A percentile compares a stretch with the other conserved stretches of the same genome.
Conservation (phyloP, 2,329 filamentous ascomycete species). For the Lasiodiplodia sp. region DNA sequence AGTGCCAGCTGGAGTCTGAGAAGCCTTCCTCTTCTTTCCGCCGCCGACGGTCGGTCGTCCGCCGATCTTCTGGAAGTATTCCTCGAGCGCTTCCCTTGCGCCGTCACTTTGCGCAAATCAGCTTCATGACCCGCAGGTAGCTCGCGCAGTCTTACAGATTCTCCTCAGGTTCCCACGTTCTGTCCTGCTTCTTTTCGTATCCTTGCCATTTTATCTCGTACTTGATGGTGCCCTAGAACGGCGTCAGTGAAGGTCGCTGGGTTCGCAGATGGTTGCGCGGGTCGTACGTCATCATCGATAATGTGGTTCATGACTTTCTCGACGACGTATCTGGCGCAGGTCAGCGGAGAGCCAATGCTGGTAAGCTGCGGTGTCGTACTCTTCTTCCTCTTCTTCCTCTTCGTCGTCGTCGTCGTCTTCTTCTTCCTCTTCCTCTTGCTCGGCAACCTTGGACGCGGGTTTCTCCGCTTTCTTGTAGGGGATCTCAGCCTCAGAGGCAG, state of each 20-base stretch:
- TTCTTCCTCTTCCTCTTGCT: constrained; percentile 34
- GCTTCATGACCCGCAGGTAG: constrained; percentile 1
- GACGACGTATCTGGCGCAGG: constrained; percentile 69
- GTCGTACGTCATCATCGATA: constrained; percentile 54
- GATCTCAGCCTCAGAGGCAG: constrained; percentile 41
- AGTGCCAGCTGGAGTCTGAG: constrained; percentile 4
- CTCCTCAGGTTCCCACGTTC: constrained; percentile 81
- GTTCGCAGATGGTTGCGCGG: not conserved
- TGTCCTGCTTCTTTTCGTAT: constrained; percentile 72
- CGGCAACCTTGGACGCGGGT: constrained; percentile 28
- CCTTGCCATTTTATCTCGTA: constrained; percentile 85
- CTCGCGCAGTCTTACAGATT: constrained; percentile 63
- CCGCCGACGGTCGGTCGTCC: constrained; percentile 64
- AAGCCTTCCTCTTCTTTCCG: constrained; percentile 56
- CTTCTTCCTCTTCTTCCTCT: constrained; percentile 54
- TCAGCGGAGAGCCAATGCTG: constrained; percentile 32
- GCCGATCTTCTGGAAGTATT: constrained; percentile 70
- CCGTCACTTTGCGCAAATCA: constrained; percentile 38
- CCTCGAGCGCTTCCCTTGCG: constrained; percentile 63
- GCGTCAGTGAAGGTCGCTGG: constrained; percentile 31
- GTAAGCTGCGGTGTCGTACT: constrained; percentile 45
- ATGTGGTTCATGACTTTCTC: constrained; percentile 75
- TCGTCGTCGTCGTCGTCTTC: constrained; percentile 40
- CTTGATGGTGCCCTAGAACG: constrained; percentile 56
- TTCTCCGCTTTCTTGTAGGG: constrained; percentile 39